Base-by-base conservation (phyloP, 225 moss, liverwort and hornwort species). In the Ulota crispa region DNA sequence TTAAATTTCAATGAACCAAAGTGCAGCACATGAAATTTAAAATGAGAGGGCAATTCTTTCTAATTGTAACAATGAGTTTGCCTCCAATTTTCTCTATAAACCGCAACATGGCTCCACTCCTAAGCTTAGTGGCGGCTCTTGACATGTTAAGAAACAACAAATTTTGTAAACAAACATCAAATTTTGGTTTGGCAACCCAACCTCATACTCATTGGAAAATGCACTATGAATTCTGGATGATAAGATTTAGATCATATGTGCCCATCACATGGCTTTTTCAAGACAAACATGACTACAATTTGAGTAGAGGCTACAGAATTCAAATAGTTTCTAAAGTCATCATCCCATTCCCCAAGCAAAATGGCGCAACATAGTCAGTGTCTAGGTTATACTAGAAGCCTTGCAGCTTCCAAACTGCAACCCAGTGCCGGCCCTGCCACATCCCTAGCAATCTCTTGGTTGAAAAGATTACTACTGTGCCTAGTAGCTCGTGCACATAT, bases 371-470 rank as follows among this genome's bases (percentile, higher is more conserved):
- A 18, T n/a, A 50, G 34, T 93, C 89, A 57, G 94, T 99, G 82
- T 99, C 95, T 54, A 99, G 68, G 72, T 96, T 93, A 75, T 91
- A 99, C 98, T 95, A 99, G 27, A 68, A 4, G 42, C 91, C 94
- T 19, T 89, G 78, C 20, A 96, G 73, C 68, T 88, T 88, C 52
- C 93, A 83, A 27, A 99, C 34, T 11, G 98, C 86, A 52, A 94
- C 89, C 96, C 96, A 99, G 76, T 99, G 98, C 63, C 98, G 82
- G 18, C 78, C 82, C n/a, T 88, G 91, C 91, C 91, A 92, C 36
- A 93, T 11, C 13, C 93, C 89, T n/a, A 86, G 66, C 76, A 80
- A 86, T 43, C 72, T 91, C 42, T 63, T 86, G 3, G 68, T 85
- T 0, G 86, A 76, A 5, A 94, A 79, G 81, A 96, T 96, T 2